Percentiles rank a stretch among this genome's conserved stretches.
phyloP scores from a whole-genome alignment of 2,329 filamentous ascomycete species.

The Dothiorella sarmentorum region DNA sequence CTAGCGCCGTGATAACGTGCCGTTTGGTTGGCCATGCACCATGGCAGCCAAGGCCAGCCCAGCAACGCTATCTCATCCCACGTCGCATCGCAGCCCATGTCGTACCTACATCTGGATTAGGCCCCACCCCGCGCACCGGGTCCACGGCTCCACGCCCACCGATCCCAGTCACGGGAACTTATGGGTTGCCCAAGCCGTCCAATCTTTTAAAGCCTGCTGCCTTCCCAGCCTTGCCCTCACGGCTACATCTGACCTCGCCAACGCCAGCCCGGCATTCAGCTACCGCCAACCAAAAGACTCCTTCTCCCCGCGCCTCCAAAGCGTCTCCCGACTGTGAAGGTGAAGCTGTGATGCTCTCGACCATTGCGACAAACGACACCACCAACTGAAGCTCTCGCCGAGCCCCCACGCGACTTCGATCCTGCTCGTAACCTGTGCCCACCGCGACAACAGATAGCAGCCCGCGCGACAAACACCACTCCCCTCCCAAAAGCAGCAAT shows the following conservation, averaged over 20 bases:
- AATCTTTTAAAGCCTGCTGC: neutral
- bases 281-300: conserved; percentile 1
- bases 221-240: neutral
- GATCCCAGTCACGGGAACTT: no score
- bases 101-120: neutral
- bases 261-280: neutral
- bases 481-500: neutral
- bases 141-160: neutral
- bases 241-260: neutral
- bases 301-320: neutral
- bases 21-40: no score
- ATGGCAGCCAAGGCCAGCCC: conserved; percentile 7
- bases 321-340: conserved; percentile 8
- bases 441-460: neutral
- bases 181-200: neutral
- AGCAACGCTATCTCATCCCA: conserved; percentile 9
- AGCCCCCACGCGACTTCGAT: neutral
- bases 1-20: no score
- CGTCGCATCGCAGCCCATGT: neutral
- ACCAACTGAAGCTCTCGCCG: neutral
- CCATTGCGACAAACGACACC: neutral
- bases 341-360: conserved; percentile 9
- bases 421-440: conserved; percentile 5
- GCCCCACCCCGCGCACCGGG: neutral
- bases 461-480: neutral